Base-by-base conservation (phyloP, 1,284 basidiomycete genomes). In the Sporisorium scitamineum region DNA sequence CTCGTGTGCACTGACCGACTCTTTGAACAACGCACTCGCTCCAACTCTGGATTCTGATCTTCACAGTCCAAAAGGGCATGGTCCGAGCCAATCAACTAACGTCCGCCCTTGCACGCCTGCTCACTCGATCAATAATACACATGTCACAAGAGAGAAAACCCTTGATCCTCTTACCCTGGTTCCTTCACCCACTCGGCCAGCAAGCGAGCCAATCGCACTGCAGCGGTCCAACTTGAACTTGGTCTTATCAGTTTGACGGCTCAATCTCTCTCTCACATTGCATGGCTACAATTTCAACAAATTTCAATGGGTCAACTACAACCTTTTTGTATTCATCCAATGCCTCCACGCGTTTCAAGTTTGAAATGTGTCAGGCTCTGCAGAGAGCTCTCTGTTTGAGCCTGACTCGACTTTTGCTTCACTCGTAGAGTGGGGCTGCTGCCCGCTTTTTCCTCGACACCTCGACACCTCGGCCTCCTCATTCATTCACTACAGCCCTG, bases 211-310 rank as follows among this genome's bases (percentile, higher is more conserved):
- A 67, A 67, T 67, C 9, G 58, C 24, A 52, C 5, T 9, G 14
- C 20, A 0, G 37, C 47, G 29, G n/a, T 55, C 8, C 45, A 22
- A 13, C n/a, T 50, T 14, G 11, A 20, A 32, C 32, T 45, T 27
- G 24, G 9, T 44, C 53, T 67, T 68, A 68, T 68, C 65, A 67
- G 64, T 67, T 67, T 67, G 54, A 54, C 64, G 50, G 47, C 32
- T 52, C 45, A 56, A 37, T 60, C 57, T 57, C 44, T 64, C 22
- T 45, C 31, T 18, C 24, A n/a, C 34, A 3, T 18, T 34, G 32
- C 32, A 34, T 50, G n/a, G 27, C 11, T 32, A 0, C 39, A 39
- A 26, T 45, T 56, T 20, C 34, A 27, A 44, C n/a, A 3, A 20
- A 24, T 48, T 50, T 39, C 10, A 53, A 14, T 34, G 16, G 6